Evolutionary conservation across 768 basidiomycete species (phyloP).

Genomic region (Daedalea quercina): DNA sequence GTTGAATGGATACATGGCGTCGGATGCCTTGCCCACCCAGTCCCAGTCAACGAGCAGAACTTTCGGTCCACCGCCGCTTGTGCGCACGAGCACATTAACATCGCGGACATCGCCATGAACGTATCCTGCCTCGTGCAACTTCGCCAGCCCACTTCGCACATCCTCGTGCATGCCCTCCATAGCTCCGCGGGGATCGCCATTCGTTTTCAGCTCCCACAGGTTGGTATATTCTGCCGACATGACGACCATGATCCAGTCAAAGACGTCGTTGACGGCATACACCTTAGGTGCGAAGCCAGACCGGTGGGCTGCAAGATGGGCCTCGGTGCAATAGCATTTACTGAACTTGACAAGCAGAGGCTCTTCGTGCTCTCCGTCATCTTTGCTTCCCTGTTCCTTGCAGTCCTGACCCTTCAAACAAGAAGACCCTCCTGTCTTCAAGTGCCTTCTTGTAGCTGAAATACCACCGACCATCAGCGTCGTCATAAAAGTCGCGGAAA

Average conservation of each 20-base stretch:
- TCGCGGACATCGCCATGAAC: conserved; percentile 3
- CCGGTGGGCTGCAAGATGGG: not conserved
- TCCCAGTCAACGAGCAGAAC: conserved; percentile 3
- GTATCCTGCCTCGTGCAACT: not conserved
- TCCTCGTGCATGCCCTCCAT: not conserved
- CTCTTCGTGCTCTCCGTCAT: not conserved
- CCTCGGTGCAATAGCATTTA: not conserved
- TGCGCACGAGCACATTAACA: conserved; percentile 3
- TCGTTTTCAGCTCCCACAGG: not conserved
- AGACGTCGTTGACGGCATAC: not conserved
- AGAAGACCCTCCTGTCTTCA: not conserved
- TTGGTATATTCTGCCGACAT: not conserved
- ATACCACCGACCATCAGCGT: not conserved
- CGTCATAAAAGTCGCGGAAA: conserved; percentile 2
- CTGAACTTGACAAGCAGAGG: conserved; percentile 3
- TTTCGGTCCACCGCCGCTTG: not conserved
- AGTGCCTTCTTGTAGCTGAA: not conserved
- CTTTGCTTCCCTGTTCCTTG: too few relatives aligned
- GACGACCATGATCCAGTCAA: conserved; percentile 6
- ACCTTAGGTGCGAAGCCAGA: conserved; percentile 2
- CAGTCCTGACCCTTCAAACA: not conserved
- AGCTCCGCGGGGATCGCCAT: not conserved
- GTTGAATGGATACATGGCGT: not conserved
- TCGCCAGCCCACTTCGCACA: not conserved
- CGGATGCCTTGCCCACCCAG: not conserved